phyloP scores from a whole-genome alignment of 257 asterid species.

The Lavandula angustifolia region DNA sequence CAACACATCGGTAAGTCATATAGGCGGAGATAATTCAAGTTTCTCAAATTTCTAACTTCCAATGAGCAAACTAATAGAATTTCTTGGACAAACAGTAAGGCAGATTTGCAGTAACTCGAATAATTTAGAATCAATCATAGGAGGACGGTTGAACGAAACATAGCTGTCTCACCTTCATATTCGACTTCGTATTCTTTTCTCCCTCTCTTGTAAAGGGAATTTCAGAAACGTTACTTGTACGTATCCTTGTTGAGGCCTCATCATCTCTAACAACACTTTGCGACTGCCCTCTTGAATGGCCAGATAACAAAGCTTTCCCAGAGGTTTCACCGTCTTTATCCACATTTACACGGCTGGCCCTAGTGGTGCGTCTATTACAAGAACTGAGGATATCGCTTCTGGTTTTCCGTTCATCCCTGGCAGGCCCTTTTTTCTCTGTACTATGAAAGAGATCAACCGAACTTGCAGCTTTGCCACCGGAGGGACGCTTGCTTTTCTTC shows the following conservation, averaged over 20 bases:
- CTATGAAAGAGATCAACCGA: background rate
- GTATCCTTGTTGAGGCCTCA: conserved; percentile 14
- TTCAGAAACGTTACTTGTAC: conserved; percentile 2
- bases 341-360: background rate
- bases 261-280: conserved; percentile 4
- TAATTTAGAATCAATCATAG: background rate
- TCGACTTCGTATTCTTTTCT: conserved; percentile 27
- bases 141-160: background rate
- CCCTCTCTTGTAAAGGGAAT: conserved; percentile 21
- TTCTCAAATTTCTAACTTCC: no score
- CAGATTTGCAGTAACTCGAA: no score
- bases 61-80: no score
- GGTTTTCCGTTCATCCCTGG: background rate
- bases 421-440: conserved; percentile 5
- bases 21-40: no score
- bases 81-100: no score
- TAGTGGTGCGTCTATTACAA: background rate
- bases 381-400: background rate
- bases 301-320: conserved; percentile 19
- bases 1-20: conserved; percentile 8
- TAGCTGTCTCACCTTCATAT: conserved; percentile 32
- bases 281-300: conserved; percentile 28
- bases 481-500: conserved; percentile 20
- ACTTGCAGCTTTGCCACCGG: conserved; percentile 24
- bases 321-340: conserved; percentile 22